phyloP scores from a whole-genome alignment of 1,284 basidiomycete species.

The Boletellus deceptivus region DNA sequence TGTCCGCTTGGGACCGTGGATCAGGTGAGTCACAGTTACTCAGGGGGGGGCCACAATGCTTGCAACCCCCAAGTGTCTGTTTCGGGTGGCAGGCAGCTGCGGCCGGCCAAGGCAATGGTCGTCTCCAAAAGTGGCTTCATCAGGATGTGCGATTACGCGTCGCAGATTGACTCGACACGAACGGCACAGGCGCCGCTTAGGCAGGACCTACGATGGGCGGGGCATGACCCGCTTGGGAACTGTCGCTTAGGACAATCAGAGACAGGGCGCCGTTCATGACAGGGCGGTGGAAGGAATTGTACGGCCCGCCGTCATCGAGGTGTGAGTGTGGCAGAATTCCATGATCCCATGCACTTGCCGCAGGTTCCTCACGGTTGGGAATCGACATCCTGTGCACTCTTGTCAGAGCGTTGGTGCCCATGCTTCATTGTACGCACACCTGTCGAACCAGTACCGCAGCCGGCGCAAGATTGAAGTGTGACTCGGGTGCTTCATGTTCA shows the following conservation, averaged over 20 bases:
- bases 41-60: constrained; percentile 7
- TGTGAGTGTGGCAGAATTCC: background rate
- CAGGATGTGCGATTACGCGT: constrained; percentile 30
- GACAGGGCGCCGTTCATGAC: constrained; percentile 51
- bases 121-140: constrained; percentile 47
- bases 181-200: background rate
- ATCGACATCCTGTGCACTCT: constrained; percentile 52
- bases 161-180: constrained; percentile 2
- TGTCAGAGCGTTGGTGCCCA: constrained; percentile 48
- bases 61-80: constrained; percentile 10
- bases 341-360: background rate
- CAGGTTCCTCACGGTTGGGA: constrained; percentile 12
- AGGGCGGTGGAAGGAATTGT: constrained; percentile 36
- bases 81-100: constrained; percentile 8
- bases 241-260: constrained; percentile 46
- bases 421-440: constrained; percentile 41
- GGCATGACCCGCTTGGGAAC: constrained; percentile 43
- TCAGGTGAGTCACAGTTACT: constrained; percentile 18
- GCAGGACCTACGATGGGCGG: constrained; percentile 59
- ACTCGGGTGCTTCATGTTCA: constrained; percentile 20
- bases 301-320: constrained; percentile 37
- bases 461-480: constrained; percentile 48
- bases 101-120: background rate
- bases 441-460: constrained; percentile 42
- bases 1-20: constrained; percentile 9